Conservation (phyloP, 1,284 basidiomycete genomes). For the Inonotus obliquus region DNA sequence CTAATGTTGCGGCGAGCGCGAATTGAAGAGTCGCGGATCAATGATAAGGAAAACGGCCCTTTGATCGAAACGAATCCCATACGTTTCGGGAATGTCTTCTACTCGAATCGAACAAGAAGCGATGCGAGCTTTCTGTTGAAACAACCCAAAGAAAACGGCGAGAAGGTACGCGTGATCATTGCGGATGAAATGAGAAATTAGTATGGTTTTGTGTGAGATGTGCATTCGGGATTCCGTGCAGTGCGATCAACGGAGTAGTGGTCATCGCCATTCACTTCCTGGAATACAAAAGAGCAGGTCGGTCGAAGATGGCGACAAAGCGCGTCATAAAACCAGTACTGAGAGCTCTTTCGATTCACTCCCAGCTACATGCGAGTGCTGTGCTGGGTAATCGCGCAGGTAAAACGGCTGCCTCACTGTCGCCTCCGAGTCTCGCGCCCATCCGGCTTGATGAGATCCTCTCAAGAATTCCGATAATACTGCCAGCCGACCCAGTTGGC, state of each 20-base stretch:
- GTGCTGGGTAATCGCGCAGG: no score
- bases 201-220: slow-evolving; percentile 77
- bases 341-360: no score
- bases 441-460: not conserved
- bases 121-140: slow-evolving; percentile 51
- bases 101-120: slow-evolving; percentile 32
- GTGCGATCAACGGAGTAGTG: slow-evolving; percentile 75
- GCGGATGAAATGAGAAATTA: slow-evolving; percentile 77
- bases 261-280: not conserved
- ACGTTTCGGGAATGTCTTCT: slow-evolving; percentile 59
- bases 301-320: no score
- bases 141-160: slow-evolving; percentile 53
- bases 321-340: no score
- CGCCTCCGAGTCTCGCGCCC: no score
- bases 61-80: slow-evolving; percentile 41
- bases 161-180: slow-evolving; percentile 54
- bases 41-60: slow-evolving; percentile 7
- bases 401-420: not conserved
- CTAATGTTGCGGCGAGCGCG: no score
- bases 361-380: no score
- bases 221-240: slow-evolving; percentile 86
- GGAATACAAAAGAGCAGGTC: no score
- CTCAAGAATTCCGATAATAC: slow-evolving; percentile 81
- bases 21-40: not conserved
- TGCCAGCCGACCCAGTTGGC: slow-evolving; percentile 98